phyloP scores from a whole-genome alignment of 116 monocot genomes.

The Papilionanthe hybrid region DNA sequence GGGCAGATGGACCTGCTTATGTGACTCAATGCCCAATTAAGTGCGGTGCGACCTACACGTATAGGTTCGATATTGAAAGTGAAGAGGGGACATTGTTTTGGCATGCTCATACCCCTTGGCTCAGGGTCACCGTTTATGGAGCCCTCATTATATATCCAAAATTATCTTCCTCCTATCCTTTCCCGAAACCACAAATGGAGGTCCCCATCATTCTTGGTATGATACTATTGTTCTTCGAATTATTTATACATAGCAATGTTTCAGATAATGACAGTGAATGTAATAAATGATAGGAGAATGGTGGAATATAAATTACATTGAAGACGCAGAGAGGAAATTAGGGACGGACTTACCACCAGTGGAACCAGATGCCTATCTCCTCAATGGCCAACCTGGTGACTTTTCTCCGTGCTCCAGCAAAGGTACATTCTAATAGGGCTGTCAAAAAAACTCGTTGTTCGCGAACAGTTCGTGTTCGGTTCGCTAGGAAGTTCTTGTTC shows the following conservation, averaged over 20 bases:
- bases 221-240: not conserved
- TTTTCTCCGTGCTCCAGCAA: not conserved
- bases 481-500: no score
- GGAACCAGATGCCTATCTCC: not conserved
- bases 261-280: not conserved
- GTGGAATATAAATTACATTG: slow-evolving; percentile 38
- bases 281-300: slow-evolving; percentile 31
- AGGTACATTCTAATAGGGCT: no score
- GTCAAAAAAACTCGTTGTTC: no score
- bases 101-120: slow-evolving; percentile 54
- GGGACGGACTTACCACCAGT: slow-evolving; percentile 1
- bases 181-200: slow-evolving; percentile 44
- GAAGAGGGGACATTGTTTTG: slow-evolving; percentile 45
- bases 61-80: slow-evolving; percentile 40
- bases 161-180: slow-evolving; percentile 41
- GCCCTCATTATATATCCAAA: slow-evolving; percentile 45
- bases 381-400: slow-evolving; percentile 7
- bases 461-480: no score
- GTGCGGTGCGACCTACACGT: slow-evolving; percentile 27
- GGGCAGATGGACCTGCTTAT: slow-evolving; percentile 54
- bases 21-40: slow-evolving; percentile 51
- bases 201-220: slow-evolving; percentile 38
- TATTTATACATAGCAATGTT: no score
- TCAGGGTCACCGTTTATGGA: slow-evolving; percentile 42
- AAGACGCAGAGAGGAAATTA: slow-evolving; percentile 9